Base-by-base conservation (phyloP, 805 yeast species). In the Sugiyamaella marilandica region DNA sequence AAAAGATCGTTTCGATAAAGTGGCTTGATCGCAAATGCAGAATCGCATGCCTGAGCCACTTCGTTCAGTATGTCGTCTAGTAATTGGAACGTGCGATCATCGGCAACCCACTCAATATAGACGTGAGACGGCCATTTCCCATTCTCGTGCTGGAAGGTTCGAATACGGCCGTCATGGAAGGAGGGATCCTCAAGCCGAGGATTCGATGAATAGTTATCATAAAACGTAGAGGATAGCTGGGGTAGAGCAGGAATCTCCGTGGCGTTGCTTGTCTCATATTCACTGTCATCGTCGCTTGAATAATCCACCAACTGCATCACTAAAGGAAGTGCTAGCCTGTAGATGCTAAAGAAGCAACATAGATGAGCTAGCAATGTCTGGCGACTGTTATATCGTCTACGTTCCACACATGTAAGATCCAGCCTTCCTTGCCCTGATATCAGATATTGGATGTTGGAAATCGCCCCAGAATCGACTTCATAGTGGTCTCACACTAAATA, bases 101-200 rank as follows among this genome's bases (percentile, higher is more conserved):
- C 51, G 2, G 65, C 64, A 7, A 52, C 19, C 65, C 65, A 63
- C 37, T 63, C 66, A n/a, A 62, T 29, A 32, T 59, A 62, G 14
- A 62, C 58, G 47, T 63, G 66, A 9, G 58, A 49, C 10, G 66
- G 66, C 61, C 63, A 63, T 19, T 50, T 45, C 13, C 66, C 66
- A 1, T 56, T 59, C 8, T 46, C 55, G 46, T 63, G 66, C 1
- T 51, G 53, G 11, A 53, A 26, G 1, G 54, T 52, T 34, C 66
- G 37, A 24, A 26, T 31, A 21, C 55, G 44, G 2, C 65, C 64
- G 11, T 54, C 41, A 31, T 62, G 62, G 39, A 61, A 50, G 37
- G 47, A 51, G 13, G 57, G 47, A 11, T 45, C 56, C 18, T 18
- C 51, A n/a, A 33, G 29, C 21, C 55, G 33, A 2, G 66, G 65